Conservation (phyloP, 1,139 yeast genomes). For the Magnusiomyces tetraspermus region DNA sequence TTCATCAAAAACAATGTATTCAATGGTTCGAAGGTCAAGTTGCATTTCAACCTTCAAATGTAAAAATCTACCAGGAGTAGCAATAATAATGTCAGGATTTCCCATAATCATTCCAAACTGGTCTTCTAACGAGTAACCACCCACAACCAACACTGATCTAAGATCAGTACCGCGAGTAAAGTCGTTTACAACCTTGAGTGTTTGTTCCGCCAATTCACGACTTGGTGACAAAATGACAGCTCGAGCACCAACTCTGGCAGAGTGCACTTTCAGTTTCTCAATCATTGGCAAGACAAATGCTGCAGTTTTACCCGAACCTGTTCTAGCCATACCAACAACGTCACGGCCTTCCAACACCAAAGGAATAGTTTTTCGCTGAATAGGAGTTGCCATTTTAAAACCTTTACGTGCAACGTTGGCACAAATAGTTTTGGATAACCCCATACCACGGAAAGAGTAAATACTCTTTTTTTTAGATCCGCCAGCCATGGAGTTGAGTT, state of each 20-base stretch:
- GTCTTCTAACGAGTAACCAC: conserved; percentile 96
- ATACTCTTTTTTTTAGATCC: conserved; percentile 37
- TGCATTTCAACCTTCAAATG: conserved; percentile 95
- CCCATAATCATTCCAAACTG: conserved; percentile 89
- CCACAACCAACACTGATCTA: conserved; percentile 71
- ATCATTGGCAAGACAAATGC: conserved; percentile 92
- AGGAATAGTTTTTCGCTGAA: conserved; percentile 92
- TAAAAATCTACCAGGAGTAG: conserved; percentile 95
- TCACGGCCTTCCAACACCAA: conserved; percentile 78
- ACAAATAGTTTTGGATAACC: conserved; percentile 63
- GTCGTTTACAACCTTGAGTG: conserved; percentile 80
- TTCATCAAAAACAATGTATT: conserved; percentile 92
- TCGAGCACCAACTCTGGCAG: conserved; percentile 81
- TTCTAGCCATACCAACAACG: conserved; percentile 98
- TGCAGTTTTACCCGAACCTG: conserved; percentile 98
- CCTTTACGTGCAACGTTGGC: conserved; percentile 76
- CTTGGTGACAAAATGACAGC: conserved; percentile 87
- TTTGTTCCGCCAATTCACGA: conserved; percentile 90
- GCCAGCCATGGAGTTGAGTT: conserved; percentile 41
- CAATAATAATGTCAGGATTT: conserved; percentile 90
- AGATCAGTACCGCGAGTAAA: conserved; percentile 78
- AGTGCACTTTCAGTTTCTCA: conserved; percentile 72
- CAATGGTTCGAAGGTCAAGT: conserved; percentile 69
- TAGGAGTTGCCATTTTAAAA: conserved; percentile 92
- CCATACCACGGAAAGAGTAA: conserved; percentile 89